These are phyloP conservation scores for Takakia lepidozioides DNA, from an alignment of 225 moss, liverwort and hornwort genomes.

Conservation along the genomic window DNA sequence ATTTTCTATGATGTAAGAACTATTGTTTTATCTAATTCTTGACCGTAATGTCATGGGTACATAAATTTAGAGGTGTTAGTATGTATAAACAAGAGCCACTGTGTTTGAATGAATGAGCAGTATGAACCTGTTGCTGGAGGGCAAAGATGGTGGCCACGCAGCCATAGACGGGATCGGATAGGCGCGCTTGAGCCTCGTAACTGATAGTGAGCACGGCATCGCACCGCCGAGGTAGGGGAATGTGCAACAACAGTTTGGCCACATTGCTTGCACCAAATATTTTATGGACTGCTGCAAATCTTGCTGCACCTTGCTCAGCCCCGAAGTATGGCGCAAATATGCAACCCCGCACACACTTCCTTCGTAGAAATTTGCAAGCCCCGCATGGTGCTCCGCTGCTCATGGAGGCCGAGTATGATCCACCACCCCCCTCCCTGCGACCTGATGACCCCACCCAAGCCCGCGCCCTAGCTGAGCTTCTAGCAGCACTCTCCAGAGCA, in stretches of 20 bases:
- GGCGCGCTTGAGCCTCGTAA: slow-evolving; percentile 54
- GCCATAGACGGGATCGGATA: slow-evolving; percentile 55
- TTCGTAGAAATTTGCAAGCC: slow-evolving; percentile 49
- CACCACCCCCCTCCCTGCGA: slow-evolving; percentile 17
- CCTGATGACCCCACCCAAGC: slow-evolving; percentile 27
- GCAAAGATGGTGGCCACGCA: slow-evolving; percentile 69
- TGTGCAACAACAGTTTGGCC: slow-evolving; percentile 44
- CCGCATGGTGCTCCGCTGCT: slow-evolving; percentile 66
- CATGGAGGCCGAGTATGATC: slow-evolving; percentile 42
- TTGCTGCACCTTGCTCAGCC: slow-evolving; percentile 48
- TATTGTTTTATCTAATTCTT: no score
- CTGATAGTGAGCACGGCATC: slow-evolving; percentile 57
- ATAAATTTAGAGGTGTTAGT: no score
- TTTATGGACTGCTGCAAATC: slow-evolving; percentile 54
- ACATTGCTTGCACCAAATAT: slow-evolving; percentile 68
- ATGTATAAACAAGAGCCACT: no score
- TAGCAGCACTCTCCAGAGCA: slow-evolving; percentile 23
- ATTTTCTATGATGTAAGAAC: no score
- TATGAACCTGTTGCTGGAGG: slow-evolving; percentile 51
- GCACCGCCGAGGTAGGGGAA: slow-evolving; percentile 46
- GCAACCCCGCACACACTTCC: slow-evolving; percentile 58
- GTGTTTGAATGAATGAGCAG: no score
- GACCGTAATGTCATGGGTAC: no score
- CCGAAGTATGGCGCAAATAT: slow-evolving; percentile 67
- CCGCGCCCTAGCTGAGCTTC: slow-evolving; percentile 33